A percentile compares a stretch with the other conserved stretches of the same genome.
phyloP scores from a whole-genome alignment of 2,329 filamentous ascomycete species.

The Raffaelea albimanens region DNA sequence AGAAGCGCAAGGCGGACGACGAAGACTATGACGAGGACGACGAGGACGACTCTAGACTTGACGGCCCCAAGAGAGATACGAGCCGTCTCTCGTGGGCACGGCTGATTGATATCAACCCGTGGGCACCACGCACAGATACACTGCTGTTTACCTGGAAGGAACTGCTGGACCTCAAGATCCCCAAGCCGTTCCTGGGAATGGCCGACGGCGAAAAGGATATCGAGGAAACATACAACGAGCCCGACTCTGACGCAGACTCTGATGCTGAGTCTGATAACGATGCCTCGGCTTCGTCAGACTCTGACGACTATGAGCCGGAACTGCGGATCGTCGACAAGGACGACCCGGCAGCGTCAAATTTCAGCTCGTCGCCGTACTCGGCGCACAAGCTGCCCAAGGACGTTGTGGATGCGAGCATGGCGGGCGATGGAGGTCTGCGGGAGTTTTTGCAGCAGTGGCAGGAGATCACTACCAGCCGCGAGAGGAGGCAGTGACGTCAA shows the following conservation, averaged over 20 bases:
- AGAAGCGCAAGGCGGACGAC: constrained; percentile 26
- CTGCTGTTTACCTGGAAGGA: constrained; percentile 86
- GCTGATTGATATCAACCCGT: constrained; percentile 91
- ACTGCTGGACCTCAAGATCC: constrained; percentile 62
- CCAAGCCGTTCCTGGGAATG: constrained; percentile 44
- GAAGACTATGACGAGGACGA: constrained; percentile 28
- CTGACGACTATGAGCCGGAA: constrained; percentile 59
- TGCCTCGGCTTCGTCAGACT: constrained; percentile 34
- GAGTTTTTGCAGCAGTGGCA: constrained; percentile 75
- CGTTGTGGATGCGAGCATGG: constrained; percentile 64
- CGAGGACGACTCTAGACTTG: constrained; percentile 13
- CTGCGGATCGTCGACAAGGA: constrained; percentile 73
- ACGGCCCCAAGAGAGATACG: too few species aligned
- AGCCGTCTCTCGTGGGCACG: constrained; percentile 62
- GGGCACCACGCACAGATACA: constrained; percentile 82
- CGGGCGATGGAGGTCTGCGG: constrained; percentile 65
- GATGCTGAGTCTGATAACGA: constrained; percentile 18
- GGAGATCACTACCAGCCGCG: constrained; percentile 33
- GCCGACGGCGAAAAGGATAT: constrained; percentile 18
- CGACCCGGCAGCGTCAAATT: constrained; percentile 77
- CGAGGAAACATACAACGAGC: constrained; percentile 10
- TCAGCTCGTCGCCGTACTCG: constrained; percentile 78
- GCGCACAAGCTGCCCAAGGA: constrained; percentile 93
- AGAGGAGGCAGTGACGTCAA: background rate
- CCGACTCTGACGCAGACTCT: constrained; percentile 30